Conservation (phyloP, 768 basidiomycete species). For the Lactarius psammicola region DNA sequence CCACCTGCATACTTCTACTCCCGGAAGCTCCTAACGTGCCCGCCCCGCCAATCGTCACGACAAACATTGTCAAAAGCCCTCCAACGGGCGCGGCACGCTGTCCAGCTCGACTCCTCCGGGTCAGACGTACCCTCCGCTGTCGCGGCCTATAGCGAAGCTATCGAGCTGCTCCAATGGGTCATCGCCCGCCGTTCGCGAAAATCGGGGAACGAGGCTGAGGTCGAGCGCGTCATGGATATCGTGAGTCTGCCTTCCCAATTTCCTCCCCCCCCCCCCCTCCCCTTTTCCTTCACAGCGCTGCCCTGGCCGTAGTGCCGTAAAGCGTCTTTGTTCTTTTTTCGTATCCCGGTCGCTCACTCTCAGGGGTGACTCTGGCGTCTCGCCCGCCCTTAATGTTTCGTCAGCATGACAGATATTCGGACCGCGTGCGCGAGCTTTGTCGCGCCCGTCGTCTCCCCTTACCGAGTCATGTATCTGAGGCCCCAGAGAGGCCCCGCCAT, state of each 20-base stretch:
- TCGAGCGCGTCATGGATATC: constrained; percentile 13
- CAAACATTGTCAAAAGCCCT: constrained; percentile 9
- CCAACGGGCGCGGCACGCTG: constrained; percentile 14
- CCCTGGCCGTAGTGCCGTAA: background rate
- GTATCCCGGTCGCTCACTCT: background rate
- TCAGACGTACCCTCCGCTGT: constrained; percentile 5
- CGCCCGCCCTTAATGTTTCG: background rate
- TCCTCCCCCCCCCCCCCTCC: background rate
- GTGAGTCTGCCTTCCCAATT: constrained; percentile 7
- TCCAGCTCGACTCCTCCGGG: constrained; percentile 5
- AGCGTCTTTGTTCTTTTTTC: background rate
- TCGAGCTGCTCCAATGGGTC: constrained; percentile 45
- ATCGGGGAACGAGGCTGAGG: constrained; percentile 2
- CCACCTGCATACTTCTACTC: background rate
- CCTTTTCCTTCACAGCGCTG: background rate
- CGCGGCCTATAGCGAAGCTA: constrained; percentile 18
- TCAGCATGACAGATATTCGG: constrained; percentile 15
- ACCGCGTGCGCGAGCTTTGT: constrained; percentile 18
- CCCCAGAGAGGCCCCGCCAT: no score
- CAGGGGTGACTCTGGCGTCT: background rate
- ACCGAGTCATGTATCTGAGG: constrained; percentile 3
- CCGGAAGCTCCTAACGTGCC: background rate
- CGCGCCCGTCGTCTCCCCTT: background rate
- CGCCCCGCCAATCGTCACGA: constrained; percentile 3
- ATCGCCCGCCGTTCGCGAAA: constrained; percentile 20